A percentile compares a stretch with the other conserved stretches of the same genome.
Conservation (phyloP, 2,329 filamentous ascomycete genomes). For the Hypoxylon sp. region DNA sequence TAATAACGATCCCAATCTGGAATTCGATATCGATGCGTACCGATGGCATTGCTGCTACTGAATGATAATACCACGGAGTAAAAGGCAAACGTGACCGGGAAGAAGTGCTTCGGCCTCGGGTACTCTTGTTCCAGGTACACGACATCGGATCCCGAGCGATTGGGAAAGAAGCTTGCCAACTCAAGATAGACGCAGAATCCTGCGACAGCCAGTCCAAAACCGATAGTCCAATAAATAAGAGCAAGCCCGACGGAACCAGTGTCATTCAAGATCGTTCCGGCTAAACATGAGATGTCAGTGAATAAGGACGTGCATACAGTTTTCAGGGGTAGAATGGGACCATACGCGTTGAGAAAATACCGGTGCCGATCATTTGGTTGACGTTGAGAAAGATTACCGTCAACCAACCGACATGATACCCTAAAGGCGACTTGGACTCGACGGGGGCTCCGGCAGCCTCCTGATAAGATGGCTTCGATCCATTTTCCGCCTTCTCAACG, state of each 20-base stretch:
- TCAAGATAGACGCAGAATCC: conserved; percentile 66
- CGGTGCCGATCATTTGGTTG: conserved; percentile 71
- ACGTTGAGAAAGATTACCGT: conserved; percentile 71
- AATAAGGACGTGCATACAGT: no score
- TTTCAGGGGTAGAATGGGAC: background rate
- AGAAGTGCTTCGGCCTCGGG: conserved; percentile 66
- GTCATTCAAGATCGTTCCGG: conserved; percentile 60
- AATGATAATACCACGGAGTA: conserved; percentile 68
- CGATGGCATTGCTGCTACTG: conserved; percentile 67
- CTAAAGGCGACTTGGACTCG: conserved; percentile 68
- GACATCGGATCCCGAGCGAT: conserved; percentile 66
- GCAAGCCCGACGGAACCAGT: conserved; percentile 65
- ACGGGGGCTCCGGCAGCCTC: conserved; percentile 72
- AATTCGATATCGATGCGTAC: conserved; percentile 45
- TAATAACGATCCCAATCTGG: background rate
- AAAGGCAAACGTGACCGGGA: conserved; percentile 66
- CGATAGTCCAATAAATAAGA: conserved; percentile 67
- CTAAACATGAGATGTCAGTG: conserved; percentile 45
- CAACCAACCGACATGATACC: conserved; percentile 66
- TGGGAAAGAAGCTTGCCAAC: conserved; percentile 66
- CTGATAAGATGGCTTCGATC: conserved; percentile 62
- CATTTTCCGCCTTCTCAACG: conserved; percentile 54
- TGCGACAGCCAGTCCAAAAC: conserved; percentile 60
- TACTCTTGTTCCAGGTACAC: conserved; percentile 70
- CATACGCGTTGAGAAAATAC: conserved; percentile 62